Base-by-base conservation (phyloP, 768 basidiomycete species). In the Pleurotus platypus region DNA sequence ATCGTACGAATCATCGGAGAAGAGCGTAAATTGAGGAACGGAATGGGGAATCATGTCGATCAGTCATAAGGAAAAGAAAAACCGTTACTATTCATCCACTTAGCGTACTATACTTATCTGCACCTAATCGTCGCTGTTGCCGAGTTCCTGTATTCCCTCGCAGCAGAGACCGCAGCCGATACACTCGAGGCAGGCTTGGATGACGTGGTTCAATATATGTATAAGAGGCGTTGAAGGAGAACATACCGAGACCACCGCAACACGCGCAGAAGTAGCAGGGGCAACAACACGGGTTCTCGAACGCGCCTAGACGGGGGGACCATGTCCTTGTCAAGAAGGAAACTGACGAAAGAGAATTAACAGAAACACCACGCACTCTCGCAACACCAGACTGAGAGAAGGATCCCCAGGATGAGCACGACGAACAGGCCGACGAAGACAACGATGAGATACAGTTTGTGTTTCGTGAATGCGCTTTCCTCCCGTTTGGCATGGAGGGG, bases 361-460 rank as follows among this genome's bases (percentile, higher is more conserved):
- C 7, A 35, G 37, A 20, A 22, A 56, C 59, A 47, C 61, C 64
- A 58, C 67, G 43, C 61, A 77, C 85, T 81, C 73, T 68, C 71
- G 69, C 86, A 88, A 61, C 85, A 88, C 80, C 86, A 88, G n/a
- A 77, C 82, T 57, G 80, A 81, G 15, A 87, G 76, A 75, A 83
- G 81, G 50, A 88, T 66, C 0, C 60, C 85, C 1, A 80, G 73
- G 7, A 85, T 64, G 8, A 87, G 37, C 1, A 86, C 81, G 0
- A 87, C 66, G 39, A 82, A 61, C 2, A 87, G 67, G 3, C 86
- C 86, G 8, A 88, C 83, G 65, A 87, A 82, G 16, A 86, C 62
- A 37, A 87, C 70, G 42, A 87, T 83, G 27, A 87, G 74, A 61
- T 86, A 87, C n/a, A 82, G 18, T 24, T 54, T 54, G 38, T 24